A percentile compares a stretch with the other conserved stretches of the same genome.
These are phyloP conservation scores for Erysimum cheiri DNA, from an alignment of 441 rosid species.

Conservation along the genomic window DNA sequence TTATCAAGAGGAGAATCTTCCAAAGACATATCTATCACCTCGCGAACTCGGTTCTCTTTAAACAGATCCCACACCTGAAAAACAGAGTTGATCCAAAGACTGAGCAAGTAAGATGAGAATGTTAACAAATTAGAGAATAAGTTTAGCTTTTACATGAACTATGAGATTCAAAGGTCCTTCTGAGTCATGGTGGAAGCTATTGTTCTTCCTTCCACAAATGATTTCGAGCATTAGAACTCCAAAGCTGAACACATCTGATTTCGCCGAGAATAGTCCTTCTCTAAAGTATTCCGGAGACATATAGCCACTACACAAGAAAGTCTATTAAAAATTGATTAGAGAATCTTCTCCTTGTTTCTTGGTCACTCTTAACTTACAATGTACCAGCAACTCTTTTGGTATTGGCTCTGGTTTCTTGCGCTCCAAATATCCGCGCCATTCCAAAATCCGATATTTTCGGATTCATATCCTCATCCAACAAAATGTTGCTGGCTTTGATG, in stretches of 20 bases:
- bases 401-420: conserved; percentile 36
- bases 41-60: conserved; percentile 20
- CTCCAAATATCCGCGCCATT: conserved; percentile 47
- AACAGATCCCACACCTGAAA: conserved; percentile 44
- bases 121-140: neutral
- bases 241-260: conserved; percentile 44
- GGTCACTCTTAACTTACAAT: conserved; percentile 30
- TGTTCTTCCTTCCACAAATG: conserved; percentile 39
- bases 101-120: conserved; percentile 8
- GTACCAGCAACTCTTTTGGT: conserved; percentile 34
- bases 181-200: conserved; percentile 35
- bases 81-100: conserved; percentile 7
- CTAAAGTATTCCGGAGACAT: conserved; percentile 18
- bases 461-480: conserved; percentile 43
- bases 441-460: conserved; percentile 47
- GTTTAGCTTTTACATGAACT: conserved; percentile 26
- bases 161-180: conserved; percentile 44
- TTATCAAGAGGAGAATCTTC: conserved; percentile 34
- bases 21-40: conserved; percentile 42
- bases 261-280: conserved; percentile 42
- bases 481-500: conserved; percentile 43
- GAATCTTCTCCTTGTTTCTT: neutral
- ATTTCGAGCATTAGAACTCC: conserved; percentile 45
- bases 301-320: too few relatives aligned
- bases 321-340: too few relatives aligned